phyloP scores from a whole-genome alignment of 2,329 filamentous ascomycete genomes.

The Verticillium nubilum region DNA sequence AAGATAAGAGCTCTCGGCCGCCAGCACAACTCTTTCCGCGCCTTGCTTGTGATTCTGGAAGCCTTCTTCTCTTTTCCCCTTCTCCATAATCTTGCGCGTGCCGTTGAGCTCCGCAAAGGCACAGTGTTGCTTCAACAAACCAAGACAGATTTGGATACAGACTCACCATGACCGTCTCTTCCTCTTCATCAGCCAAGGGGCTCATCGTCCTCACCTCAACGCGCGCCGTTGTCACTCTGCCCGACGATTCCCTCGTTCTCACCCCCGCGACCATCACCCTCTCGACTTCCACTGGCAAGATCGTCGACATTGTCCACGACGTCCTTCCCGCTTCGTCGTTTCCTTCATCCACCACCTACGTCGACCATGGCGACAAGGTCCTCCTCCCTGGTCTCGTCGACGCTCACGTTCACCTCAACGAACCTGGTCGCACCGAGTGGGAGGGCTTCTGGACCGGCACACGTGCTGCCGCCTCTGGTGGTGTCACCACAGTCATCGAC shows the following conservation, averaged over 20 bases:
- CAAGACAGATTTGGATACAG: background rate
- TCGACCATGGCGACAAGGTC: constrained; percentile 78
- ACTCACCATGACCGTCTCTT: constrained; percentile 24
- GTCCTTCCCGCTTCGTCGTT: constrained; percentile 74
- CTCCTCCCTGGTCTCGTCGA: constrained; percentile 90
- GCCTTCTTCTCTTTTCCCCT: background rate
- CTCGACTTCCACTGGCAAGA: constrained; percentile 76
- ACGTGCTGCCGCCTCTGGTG: constrained; percentile 86
- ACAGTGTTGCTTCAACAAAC: background rate
- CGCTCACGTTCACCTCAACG: constrained; percentile 95
- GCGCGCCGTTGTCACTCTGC: constrained; percentile 72
- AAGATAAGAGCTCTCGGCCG: background rate
- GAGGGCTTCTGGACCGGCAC: constrained; percentile 97
- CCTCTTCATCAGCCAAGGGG: constrained; percentile 22
- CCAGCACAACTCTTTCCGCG: background rate
- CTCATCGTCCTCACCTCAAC: constrained; percentile 78
- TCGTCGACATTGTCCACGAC: constrained; percentile 66
- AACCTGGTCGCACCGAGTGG: constrained; percentile 96
- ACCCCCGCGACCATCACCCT: constrained; percentile 80
- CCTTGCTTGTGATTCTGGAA: background rate
- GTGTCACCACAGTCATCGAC: constrained; percentile 93
- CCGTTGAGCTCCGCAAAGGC: background rate
- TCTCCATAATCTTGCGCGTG: background rate
- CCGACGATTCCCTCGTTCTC: constrained; percentile 54
- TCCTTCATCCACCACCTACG: constrained; percentile 65